Evolutionary conservation across 108 stramenopile genomes (phyloP).

Genomic region (Nannochloropsis granulata): DNA sequence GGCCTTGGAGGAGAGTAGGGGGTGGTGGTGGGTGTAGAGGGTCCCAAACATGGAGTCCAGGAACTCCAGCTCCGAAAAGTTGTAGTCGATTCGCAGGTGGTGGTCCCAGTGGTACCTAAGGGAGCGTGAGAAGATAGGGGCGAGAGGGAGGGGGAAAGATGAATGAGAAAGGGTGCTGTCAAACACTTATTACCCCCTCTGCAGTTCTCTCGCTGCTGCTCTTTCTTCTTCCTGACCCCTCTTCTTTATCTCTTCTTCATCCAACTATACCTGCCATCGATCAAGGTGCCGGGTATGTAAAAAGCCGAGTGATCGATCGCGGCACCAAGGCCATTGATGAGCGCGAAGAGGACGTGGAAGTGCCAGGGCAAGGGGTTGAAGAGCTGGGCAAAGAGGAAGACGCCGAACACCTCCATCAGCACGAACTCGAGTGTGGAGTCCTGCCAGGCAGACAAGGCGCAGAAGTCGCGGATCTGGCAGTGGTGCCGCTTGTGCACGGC

Average conservation of each 20-base stretch:
- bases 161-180: too few species aligned
- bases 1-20: not conserved
- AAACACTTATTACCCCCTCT: too few species aligned
- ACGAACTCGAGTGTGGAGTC: not conserved
- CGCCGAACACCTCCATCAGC: not conserved
- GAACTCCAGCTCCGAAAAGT: not conserved
- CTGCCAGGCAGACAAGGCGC: not conserved
- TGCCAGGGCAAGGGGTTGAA: not conserved
- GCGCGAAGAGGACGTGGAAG: not conserved
- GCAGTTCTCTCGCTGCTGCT: too few species aligned
- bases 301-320: not conserved
- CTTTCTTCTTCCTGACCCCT: too few species aligned
- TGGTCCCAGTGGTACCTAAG: not conserved
- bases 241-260: too few species aligned
- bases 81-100: not conserved
- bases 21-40: not conserved
- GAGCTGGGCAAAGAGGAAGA: not conserved
- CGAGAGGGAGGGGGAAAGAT: too few species aligned
- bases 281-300: not conserved
- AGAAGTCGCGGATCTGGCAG: not conserved
- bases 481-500: not conserved
- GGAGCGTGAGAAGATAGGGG: not conserved
- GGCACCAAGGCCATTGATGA: not conserved
- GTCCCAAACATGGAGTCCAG: not conserved
- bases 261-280: not conserved